Evolutionary conservation across 805 yeast genomes (phyloP), one percentile per base, ranked within the genome.

Genomic region (Grigorovia humatica): DNA sequence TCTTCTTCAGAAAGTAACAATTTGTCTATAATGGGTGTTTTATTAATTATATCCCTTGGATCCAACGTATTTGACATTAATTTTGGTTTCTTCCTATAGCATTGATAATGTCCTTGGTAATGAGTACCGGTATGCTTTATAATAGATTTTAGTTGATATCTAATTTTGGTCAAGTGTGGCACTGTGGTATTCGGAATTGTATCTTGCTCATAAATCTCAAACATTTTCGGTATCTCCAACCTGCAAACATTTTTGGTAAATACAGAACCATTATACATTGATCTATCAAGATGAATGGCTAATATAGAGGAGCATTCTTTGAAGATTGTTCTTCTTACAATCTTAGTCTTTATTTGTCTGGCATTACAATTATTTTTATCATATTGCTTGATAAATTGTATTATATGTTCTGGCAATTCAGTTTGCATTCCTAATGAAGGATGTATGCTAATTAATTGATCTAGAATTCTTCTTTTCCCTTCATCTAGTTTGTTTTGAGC

Each of bases 101-200:
- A 87, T 60, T 90, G 96, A 64, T 89, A 90, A 63, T 90, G 98
- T 1, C 98, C 98, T 45, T 81, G 78, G 19, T 82, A 76, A 66
- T 90, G 97, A 1, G 91, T 81, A 0, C 99, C 99, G 46, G 82
- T 80, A 64, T 93, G 98, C 57, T 89, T 77, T 18, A 93, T 81
- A 55, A 88, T 71, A 0, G 96, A 85, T 55, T 76, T 78, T 41
- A 93, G 72, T 54, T 72, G 71, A 64, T 87, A 89, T 43, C 70
- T 74, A 54, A 69, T 68, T 59, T 55, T 67, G 9, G 12, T 52
- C 54, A 48, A 8, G 54, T 51, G 2, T 59, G 57, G 7, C 53
- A 55, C 47, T 56, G 54, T 44, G 52, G 23, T 53, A 47, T 59
- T 49, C 45, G 54, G 48, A 48, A 56, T 49, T 2, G 51, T 20